These are phyloP conservation scores for Sporisorium sorghi DNA, from an alignment of 1,284 basidiomycete species.

Conservation along the genomic window DNA sequence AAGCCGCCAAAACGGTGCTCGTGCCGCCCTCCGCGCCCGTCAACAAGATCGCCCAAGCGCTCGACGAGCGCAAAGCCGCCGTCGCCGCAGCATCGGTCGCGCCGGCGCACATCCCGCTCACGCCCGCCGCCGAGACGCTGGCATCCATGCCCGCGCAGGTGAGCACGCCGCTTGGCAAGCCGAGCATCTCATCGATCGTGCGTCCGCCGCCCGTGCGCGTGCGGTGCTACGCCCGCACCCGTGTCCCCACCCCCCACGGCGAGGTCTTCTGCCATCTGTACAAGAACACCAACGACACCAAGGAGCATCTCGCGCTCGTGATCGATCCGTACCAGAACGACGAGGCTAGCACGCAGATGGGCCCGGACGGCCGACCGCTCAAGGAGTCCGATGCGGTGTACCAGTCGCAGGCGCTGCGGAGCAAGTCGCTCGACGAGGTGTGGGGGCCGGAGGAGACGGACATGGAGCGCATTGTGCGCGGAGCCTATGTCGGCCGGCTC, in stretches of 20 bases:
- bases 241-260: constrained; percentile 96
- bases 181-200: constrained; percentile 52
- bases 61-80: constrained; percentile 45
- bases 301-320: constrained; percentile 98
- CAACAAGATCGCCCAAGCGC: constrained; percentile 26
- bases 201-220: constrained; percentile 70
- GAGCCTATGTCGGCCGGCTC: constrained; percentile 90
- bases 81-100: constrained; percentile 15
- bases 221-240: constrained; percentile 93
- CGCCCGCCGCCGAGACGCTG: constrained; percentile 16
- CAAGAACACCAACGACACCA: constrained; percentile 83
- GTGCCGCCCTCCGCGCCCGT: constrained; percentile 27
- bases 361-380: constrained; percentile 30
- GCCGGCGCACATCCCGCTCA: constrained; percentile 18
- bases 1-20: constrained; percentile 29
- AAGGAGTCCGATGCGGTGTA: constrained; percentile 45
- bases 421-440: constrained; percentile 82
- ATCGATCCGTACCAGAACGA: constrained; percentile 75
- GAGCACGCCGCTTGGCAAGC: constrained; percentile 26
- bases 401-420: constrained; percentile 76
- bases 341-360: constrained; percentile 22
- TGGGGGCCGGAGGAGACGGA: constrained; percentile 90
- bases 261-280: constrained; percentile 94
- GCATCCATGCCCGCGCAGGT: constrained; percentile 23
- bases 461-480: constrained; percentile 90